A percentile compares a stretch with the other conserved stretches of the same genome.
These are phyloP conservation scores for Lasiodiplodia citricola DNA, from an alignment of 2,329 filamentous ascomycete species.

Conservation along the genomic window DNA sequence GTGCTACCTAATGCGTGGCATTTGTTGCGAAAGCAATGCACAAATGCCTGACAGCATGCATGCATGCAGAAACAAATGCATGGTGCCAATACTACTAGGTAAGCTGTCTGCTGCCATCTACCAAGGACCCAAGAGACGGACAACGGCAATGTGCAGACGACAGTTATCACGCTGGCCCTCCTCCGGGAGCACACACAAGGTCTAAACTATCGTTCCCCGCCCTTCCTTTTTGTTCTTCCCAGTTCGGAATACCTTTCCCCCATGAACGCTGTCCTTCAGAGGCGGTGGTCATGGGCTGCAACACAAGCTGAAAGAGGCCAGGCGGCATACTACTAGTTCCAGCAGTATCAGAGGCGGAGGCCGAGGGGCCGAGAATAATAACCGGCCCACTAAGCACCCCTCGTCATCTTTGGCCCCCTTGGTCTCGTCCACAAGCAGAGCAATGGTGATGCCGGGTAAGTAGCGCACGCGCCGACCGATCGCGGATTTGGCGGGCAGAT, in stretches of 20 bases:
- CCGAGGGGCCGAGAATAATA: neutral
- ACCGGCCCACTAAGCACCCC: neutral
- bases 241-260: neutral
- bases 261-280: no score
- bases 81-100: neutral
- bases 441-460: neutral
- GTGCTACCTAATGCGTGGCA: neutral
- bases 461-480: conserved; percentile 2
- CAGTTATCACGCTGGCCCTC: neutral
- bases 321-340: no score
- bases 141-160: neutral
- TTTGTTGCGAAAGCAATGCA: neutral
- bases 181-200: neutral
- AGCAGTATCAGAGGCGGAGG: neutral
- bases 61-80: neutral
- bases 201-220: neutral
- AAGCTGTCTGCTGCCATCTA: neutral
- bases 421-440: neutral
- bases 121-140: neutral
- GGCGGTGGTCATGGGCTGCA: no score
- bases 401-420: neutral
- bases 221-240: neutral
- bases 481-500: conserved; percentile 8
- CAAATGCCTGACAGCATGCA: neutral
- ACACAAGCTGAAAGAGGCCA: no score